Percentiles rank a stretch among this genome's conserved stretches.
Conservation (phyloP, 2,329 filamentous ascomycete genomes). For the Calonectria hawksworthii region DNA sequence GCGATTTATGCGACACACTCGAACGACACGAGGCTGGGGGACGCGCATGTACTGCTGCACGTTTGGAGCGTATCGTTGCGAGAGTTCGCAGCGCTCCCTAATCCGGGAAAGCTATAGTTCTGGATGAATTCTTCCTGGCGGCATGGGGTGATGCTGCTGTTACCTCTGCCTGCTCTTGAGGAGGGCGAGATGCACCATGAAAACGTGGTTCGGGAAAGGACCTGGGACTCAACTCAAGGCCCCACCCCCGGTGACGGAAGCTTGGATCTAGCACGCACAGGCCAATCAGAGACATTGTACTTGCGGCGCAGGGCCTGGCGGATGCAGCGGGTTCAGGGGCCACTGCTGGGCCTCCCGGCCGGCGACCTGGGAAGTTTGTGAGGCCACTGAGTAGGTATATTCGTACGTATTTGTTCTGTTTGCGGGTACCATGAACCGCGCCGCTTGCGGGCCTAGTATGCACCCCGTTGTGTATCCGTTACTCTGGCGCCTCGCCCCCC, state of each 20-base stretch:
- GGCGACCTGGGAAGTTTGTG: not conserved
- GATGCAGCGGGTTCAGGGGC: conserved; percentile 21
- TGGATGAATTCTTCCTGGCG: not conserved
- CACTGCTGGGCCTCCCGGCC: not conserved
- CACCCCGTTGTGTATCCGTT: conserved; percentile 25
- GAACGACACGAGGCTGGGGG: not conserved
- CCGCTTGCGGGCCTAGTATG: conserved; percentile 19
- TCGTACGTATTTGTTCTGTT: not conserved
- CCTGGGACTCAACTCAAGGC: not conserved
- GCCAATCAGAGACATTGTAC: conserved; percentile 16
- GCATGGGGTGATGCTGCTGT: not conserved
- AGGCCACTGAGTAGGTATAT: not conserved
- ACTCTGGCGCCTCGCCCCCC: conserved; percentile 20
- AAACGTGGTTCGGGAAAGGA: conserved; percentile 29
- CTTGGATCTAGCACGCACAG: not conserved
- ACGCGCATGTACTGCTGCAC: not conserved
- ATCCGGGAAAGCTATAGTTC: not conserved
- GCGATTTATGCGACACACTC: conserved; percentile 1
- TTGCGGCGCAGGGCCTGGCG: conserved; percentile 2
- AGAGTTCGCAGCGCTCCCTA: not conserved
- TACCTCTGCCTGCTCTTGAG: not conserved
- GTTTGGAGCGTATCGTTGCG: not conserved
- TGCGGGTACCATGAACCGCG: conserved; percentile 21
- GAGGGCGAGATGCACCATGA: not conserved
- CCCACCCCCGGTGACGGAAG: conserved; percentile 28